Conservation (phyloP, 1,284 basidiomycete species). For the Pholiota adiposa region DNA sequence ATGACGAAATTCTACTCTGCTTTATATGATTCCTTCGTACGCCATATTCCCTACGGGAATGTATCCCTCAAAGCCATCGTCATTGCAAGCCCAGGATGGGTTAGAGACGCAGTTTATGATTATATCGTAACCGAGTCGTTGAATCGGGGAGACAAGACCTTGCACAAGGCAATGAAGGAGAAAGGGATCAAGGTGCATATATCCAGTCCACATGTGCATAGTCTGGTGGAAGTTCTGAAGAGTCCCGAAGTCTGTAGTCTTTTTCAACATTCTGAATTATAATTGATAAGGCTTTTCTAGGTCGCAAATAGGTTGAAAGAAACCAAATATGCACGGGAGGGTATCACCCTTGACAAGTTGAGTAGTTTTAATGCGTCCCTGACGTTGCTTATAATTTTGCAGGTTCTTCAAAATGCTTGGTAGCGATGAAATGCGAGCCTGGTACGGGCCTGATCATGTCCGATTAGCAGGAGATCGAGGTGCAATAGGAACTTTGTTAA, state of each 20-base stretch:
- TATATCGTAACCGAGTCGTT: constrained; percentile 85
- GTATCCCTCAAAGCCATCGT: constrained; percentile 86
- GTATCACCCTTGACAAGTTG: constrained; percentile 87
- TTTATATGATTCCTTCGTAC: constrained; percentile 86
- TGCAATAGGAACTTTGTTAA: constrained; percentile 92
- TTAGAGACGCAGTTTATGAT: constrained; percentile 88
- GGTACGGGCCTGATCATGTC: constrained; percentile 98
- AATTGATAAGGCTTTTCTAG: constrained; percentile 39
- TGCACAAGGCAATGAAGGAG: constrained; percentile 73
- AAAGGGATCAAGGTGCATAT: constrained; percentile 94
- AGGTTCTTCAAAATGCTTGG: constrained; percentile 98
- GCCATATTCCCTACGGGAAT: constrained; percentile 86
- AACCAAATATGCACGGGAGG: constrained; percentile 97
- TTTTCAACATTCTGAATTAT: neutral
- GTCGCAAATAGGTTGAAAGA: constrained; percentile 84
- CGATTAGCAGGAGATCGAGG: constrained; percentile 90
- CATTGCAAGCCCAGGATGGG: constrained; percentile 96
- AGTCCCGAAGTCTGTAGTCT: constrained; percentile 79
- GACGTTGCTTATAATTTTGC: neutral
- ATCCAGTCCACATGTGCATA: constrained; percentile 94
- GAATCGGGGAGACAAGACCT: constrained; percentile 81
- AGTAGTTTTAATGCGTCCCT: constrained; percentile 19
- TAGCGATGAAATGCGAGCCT: constrained; percentile 92
- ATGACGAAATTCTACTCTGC: constrained; percentile 83
- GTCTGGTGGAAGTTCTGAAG: constrained; percentile 91